phyloP scores from a whole-genome alignment of 1,284 basidiomycete species.

The Ceratobasidium sp. region DNA sequence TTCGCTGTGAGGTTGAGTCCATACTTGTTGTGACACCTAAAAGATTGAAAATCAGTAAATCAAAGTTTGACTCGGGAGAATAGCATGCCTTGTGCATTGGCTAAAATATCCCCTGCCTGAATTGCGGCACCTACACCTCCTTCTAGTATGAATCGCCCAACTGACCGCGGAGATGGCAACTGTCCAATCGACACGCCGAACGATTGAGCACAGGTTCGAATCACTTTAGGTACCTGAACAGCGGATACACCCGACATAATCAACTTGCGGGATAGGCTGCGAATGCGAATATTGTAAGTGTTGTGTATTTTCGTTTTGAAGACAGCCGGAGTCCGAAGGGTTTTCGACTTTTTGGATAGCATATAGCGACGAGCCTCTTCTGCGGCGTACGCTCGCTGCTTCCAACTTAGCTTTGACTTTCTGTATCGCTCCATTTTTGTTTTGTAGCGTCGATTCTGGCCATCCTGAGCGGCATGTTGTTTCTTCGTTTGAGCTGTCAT shows the following conservation, averaged over 20 bases:
- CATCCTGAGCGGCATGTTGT: too few species aligned
- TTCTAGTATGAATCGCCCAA: constrained; percentile 21
- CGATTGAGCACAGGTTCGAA: constrained; percentile 12
- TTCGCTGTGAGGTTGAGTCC: constrained; percentile 35
- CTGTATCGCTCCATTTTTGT: not conserved
- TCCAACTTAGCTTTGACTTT: constrained; percentile 3
- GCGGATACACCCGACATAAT: constrained; percentile 30
- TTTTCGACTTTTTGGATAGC: constrained; percentile 16
- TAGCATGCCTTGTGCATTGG: constrained; percentile 22
- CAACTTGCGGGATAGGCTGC: constrained; percentile 10
- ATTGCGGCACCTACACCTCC: constrained; percentile 15
- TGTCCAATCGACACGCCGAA: constrained; percentile 21
- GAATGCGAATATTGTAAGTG: not conserved
- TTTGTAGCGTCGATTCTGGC: not conserved
- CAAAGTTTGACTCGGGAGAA: too few species aligned
- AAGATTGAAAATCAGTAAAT: too few species aligned
- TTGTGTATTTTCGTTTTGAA: not conserved
- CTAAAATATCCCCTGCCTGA: constrained; percentile 17
- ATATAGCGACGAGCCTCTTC: constrained; percentile 27
- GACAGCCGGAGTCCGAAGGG: not conserved
- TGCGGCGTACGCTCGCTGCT: constrained; percentile 1
- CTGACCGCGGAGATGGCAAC: constrained; percentile 4
- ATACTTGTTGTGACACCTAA: constrained; percentile 34
- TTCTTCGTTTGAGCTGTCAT: not conserved
- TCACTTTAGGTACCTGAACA: constrained; percentile 18